A percentile compares a stretch with the other conserved stretches of the same genome.
These are phyloP conservation scores for Coemansia sp. DNA, from an alignment of 192 early-diverging fungal genomes.

Conservation along the genomic window DNA sequence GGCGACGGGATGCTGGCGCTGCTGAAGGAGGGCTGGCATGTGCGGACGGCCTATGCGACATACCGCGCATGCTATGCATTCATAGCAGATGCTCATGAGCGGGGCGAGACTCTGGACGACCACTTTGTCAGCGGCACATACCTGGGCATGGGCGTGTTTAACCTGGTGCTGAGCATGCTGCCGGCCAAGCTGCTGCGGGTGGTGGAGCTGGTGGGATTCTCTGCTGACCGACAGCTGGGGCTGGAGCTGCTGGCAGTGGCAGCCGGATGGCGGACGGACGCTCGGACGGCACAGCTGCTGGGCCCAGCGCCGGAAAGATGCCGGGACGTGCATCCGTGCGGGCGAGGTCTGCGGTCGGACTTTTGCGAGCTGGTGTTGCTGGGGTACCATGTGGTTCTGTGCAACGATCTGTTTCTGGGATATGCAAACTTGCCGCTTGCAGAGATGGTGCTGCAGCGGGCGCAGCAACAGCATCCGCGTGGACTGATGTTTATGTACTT, in stretches of 20 bases:
- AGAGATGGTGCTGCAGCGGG: slow-evolving; percentile 54
- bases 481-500: slow-evolving; percentile 75
- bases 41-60: slow-evolving; percentile 65
- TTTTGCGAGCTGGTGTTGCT: slow-evolving; percentile 74
- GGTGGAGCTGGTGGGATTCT: slow-evolving; percentile 82
- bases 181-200: slow-evolving; percentile 69
- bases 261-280: slow-evolving; percentile 62
- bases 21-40: slow-evolving; percentile 74
- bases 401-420: slow-evolving; percentile 63
- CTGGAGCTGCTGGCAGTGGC: slow-evolving; percentile 69
- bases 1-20: slow-evolving; percentile 75
- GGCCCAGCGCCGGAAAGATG: slow-evolving; percentile 13
- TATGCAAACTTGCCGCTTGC: slow-evolving; percentile 68
- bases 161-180: slow-evolving; percentile 72
- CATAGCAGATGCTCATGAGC: slow-evolving; percentile 51
- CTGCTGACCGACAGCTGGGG: slow-evolving; percentile 71
- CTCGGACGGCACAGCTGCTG: slow-evolving; percentile 17
- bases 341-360: slow-evolving; percentile 69
- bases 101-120: slow-evolving; percentile 67
- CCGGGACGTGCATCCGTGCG: slow-evolving; percentile 22
- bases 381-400: slow-evolving; percentile 75
- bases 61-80: slow-evolving; percentile 62
- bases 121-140: slow-evolving; percentile 80
- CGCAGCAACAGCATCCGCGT: slow-evolving; percentile 60
- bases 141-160: slow-evolving; percentile 75